Conservation (phyloP, 2,329 filamentous ascomycete genomes). For the Pseudopyricularia cyperi region DNA sequence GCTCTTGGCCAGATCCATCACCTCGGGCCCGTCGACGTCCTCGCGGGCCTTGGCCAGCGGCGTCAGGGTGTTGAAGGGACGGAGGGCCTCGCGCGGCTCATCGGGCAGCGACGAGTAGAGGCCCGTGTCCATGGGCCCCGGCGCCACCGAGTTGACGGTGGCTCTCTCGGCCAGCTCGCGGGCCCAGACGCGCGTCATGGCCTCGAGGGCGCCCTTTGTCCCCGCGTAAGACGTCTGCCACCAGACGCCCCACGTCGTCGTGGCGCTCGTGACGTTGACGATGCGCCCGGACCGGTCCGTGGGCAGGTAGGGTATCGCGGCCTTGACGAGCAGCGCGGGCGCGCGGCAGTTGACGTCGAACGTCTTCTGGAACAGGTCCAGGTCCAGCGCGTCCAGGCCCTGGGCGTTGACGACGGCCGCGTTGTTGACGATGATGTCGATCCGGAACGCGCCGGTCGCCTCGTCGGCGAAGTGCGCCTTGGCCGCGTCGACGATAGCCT, state of each 20-base stretch:
- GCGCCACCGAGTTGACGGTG: conserved; percentile 58
- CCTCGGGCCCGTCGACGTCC: conserved; percentile 46
- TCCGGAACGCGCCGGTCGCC: conserved; percentile 36
- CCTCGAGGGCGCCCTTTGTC: conserved; percentile 52
- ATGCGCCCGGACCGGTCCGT: conserved; percentile 67
- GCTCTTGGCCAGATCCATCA: conserved; percentile 42
- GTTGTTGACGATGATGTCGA: conserved; percentile 45
- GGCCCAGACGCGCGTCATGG: conserved; percentile 55
- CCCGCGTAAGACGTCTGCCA: conserved; percentile 62
- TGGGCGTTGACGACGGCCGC: conserved; percentile 44
- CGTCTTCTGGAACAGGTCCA: conserved; percentile 64
- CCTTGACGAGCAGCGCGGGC: conserved; percentile 49
- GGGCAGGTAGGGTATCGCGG: conserved; percentile 48
- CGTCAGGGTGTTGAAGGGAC: conserved; percentile 15
- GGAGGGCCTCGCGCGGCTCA: not conserved
- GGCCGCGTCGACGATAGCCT: not conserved
- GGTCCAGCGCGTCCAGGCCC: conserved; percentile 58
- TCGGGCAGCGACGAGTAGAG: conserved; percentile 26
- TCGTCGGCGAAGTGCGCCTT: not conserved
- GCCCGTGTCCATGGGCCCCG: conserved; percentile 67
- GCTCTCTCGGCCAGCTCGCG: conserved; percentile 70
- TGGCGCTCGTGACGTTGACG: conserved; percentile 57
- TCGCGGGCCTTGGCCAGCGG: conserved; percentile 50
- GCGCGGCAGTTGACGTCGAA: conserved; percentile 63
- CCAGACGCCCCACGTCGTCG: conserved; percentile 42